Evolutionary conservation across 176 grass and related monocot genomes (phyloP), one percentile per base, ranked within the genome.

Genomic region (Phragmites australis): DNA sequence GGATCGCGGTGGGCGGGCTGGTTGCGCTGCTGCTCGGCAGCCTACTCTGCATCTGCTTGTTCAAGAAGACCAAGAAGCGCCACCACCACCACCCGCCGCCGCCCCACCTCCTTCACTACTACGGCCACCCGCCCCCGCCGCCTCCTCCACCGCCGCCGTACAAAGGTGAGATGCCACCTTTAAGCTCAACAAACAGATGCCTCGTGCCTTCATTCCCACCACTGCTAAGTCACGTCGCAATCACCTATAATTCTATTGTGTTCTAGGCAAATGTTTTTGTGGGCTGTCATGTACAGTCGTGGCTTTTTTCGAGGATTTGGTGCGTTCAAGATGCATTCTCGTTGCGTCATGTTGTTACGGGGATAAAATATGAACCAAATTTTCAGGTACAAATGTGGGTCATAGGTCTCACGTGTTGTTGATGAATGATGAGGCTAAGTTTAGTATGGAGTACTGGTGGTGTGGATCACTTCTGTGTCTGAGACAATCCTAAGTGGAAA

Each of bases 161-260:
- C 70, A 98, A 98, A 91, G 95, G 95, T 98, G 81, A 79, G 70
- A 77, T 27, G 6, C 3, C 41, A 53, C 42, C 8, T 69, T 53
- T 26, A 53, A n/a, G n/a, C 27, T 25, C 16, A 18, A 45, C 47
- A 74, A 81, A 56, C 34, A 68, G 12, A 65, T 80, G 56, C 15
- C 9, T 32, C 52, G 12, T 48, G 27, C 65, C 43, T 56, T 42
- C 21, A 67, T 85, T 85, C 39, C 74, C n/a, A 9, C 48, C 62
- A 51, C 61, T 23, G 43, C 44, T 25, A 34, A 74, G 53, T 76
- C 66, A 21, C 57, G 46, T 87, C 73, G 27, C 71, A 32, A 8
- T 87, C 88, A 31, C 21, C 23, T 50, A 42, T 72, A 84, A 53
- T 62, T 85, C 17, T 2, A 53, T 22, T 72, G 26, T 65, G 5